A percentile compares a stretch with the other conserved stretches of the same genome.
These are phyloP conservation scores for Tetraselmis striata DNA, from an alignment of 139 green algal genomes.

Conservation along the genomic window DNA sequence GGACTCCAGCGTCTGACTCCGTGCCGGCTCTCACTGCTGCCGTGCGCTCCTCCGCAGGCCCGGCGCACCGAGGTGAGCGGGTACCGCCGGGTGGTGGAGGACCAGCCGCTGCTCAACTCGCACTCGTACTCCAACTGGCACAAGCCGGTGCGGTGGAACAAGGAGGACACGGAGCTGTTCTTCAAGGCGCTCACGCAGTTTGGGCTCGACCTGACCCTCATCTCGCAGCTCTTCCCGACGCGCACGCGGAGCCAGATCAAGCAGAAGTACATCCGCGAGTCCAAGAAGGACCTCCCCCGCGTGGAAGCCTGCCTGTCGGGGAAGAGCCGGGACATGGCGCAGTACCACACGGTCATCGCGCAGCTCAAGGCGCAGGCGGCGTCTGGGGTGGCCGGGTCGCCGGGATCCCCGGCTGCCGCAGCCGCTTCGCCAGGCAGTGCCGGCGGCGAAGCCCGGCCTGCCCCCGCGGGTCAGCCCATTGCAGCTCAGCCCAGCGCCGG, in stretches of 20 bases:
- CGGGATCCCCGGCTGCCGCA: no score
- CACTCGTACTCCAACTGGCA: constrained; percentile 22
- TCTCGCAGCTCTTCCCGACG: constrained; percentile 28
- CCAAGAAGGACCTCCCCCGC: neutral
- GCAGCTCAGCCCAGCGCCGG: neutral
- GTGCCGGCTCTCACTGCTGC: no score
- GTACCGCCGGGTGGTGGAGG: constrained; percentile 24
- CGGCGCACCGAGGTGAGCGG: neutral
- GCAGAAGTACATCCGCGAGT: neutral
- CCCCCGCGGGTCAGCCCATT: neutral
- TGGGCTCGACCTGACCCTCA: constrained; percentile 37
- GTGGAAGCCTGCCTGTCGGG: neutral
- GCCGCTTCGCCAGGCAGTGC: no score
- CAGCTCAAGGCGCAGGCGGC: neutral
- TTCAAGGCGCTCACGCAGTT: constrained; percentile 22
- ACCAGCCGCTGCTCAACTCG: constrained; percentile 20
- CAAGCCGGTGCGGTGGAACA: neutral
- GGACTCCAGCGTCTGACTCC: no score
- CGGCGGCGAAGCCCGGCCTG: no score
- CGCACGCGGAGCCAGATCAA: constrained; percentile 12
- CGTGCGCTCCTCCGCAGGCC: neutral
- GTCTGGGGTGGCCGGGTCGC: neutral
- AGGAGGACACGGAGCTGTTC: neutral
- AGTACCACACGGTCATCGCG: neutral
- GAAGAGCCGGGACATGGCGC: neutral